Evolutionary conservation across 176 grass and related monocot species (phyloP).

Genomic region (Canna indica): DNA sequence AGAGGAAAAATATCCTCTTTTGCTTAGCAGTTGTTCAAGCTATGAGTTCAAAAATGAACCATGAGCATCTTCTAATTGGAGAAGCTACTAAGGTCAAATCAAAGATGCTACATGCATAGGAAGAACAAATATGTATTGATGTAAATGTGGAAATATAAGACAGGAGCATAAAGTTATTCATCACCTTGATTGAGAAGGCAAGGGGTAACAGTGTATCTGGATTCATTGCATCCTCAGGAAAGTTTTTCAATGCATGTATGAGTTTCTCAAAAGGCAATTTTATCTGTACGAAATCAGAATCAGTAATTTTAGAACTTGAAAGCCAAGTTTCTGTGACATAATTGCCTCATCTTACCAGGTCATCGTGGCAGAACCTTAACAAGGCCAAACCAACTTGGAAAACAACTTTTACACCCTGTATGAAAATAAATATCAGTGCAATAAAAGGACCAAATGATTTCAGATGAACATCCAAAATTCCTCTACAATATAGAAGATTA

Average conservation of each 20-base stretch:
- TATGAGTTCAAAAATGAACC: too few relatives aligned
- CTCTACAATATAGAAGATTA: too few relatives aligned
- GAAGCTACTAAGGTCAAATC: too few relatives aligned
- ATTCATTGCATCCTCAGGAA: slow-evolving; percentile 78
- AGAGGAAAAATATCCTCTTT: too few relatives aligned
- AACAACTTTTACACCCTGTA: slow-evolving; percentile 85
- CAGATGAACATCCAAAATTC: too few relatives aligned
- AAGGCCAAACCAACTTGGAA: slow-evolving; percentile 90
- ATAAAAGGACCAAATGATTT: not conserved
- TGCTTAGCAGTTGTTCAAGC: too few relatives aligned
- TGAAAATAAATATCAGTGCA: not conserved
- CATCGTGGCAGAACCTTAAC: slow-evolving; percentile 79
- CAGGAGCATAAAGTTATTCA: slow-evolving; percentile 1
- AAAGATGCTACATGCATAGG: not conserved
- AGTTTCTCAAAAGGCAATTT: slow-evolving; percentile 94
- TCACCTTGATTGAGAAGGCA: slow-evolving; percentile 84
- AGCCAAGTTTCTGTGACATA: slow-evolving; percentile 2
- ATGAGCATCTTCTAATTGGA: too few relatives aligned
- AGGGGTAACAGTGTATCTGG: slow-evolving; percentile 65
- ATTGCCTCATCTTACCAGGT: slow-evolving; percentile 48
- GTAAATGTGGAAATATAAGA: not conserved
- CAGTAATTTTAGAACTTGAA: slow-evolving; percentile 14
- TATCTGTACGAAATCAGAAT: slow-evolving; percentile 32
- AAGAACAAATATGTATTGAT: not conserved
- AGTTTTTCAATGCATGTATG: slow-evolving; percentile 71